phyloP scores from a whole-genome alignment of 495 filamentous ascomycete genomes.

The Lasiosphaeriaceae sp. region DNA sequence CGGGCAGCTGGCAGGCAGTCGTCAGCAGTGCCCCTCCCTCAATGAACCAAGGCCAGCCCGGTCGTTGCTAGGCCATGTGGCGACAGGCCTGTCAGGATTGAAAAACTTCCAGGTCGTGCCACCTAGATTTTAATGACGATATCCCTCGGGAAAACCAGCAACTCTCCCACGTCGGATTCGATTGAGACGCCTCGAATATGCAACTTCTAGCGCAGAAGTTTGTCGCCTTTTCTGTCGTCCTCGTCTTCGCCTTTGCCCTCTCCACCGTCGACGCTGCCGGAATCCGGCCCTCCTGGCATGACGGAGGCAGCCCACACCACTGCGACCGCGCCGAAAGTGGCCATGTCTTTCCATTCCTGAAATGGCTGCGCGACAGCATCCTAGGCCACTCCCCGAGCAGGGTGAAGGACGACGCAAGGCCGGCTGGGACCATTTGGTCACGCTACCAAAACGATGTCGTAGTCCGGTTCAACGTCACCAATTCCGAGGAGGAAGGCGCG shows the following conservation, averaged over 20 bases:
- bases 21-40: neutral
- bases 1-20: neutral
- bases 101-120: too few relatives aligned
- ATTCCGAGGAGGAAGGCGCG: conserved; percentile 63
- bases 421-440: conserved; percentile 49
- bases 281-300: conserved; percentile 10
- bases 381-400: conserved; percentile 46
- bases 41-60: neutral
- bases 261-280: conserved; percentile 21
- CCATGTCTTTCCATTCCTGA: conserved; percentile 38
- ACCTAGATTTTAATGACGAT: neutral
- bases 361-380: conserved; percentile 59
- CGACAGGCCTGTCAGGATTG: too few relatives aligned
- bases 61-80: neutral
- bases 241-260: conserved; percentile 21
- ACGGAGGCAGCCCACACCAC: conserved; percentile 5
- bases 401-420: conserved; percentile 24
- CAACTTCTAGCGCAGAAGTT: conserved; percentile 13
- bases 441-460: conserved; percentile 81
- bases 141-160: neutral
- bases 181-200: conserved; percentile 24
- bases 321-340: conserved; percentile 6
- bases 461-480: conserved; percentile 77
- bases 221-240: conserved; percentile 12
- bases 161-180: neutral